Evolutionary conservation across 176 grass and related monocot species (phyloP).

Genomic region (Zoysia japonica): DNA sequence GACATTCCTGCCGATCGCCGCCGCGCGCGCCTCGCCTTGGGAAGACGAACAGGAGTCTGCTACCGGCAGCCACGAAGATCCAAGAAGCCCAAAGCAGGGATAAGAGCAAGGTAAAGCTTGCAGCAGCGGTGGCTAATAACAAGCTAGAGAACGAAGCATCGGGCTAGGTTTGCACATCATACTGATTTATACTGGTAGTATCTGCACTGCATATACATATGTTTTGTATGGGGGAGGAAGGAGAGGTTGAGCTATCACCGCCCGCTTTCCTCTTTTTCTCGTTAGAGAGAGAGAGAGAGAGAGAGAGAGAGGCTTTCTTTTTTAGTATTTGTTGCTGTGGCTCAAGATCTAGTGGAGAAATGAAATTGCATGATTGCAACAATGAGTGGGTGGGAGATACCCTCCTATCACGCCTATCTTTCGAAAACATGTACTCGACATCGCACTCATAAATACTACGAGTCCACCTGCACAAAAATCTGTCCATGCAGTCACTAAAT

Average conservation of each 20-base stretch:
- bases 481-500: constrained; percentile 17
- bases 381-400: constrained; percentile 86
- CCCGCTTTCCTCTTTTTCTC: constrained; percentile 50
- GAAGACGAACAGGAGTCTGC: neutral
- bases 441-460: constrained; percentile 23
- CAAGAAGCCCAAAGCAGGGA: neutral
- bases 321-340: constrained; percentile 34
- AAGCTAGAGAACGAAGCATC: constrained; percentile 11
- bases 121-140: constrained; percentile 13
- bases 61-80: neutral
- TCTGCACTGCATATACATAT: too few relatives aligned
- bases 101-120: constrained; percentile 21
- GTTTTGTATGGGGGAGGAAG: constrained; percentile 21
- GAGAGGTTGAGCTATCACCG: constrained; percentile 55
- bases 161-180: neutral
- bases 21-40: neutral
- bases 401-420: constrained; percentile 37
- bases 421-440: constrained; percentile 30
- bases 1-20: constrained; percentile 54
- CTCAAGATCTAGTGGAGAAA: constrained; percentile 30
- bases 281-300: constrained; percentile 26
- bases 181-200: too few relatives aligned
- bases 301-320: constrained; percentile 11
- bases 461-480: constrained; percentile 6
- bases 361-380: constrained; percentile 65